Conservation (phyloP, 192 early-diverging fungal genomes). For the Coemansia sp. region DNA sequence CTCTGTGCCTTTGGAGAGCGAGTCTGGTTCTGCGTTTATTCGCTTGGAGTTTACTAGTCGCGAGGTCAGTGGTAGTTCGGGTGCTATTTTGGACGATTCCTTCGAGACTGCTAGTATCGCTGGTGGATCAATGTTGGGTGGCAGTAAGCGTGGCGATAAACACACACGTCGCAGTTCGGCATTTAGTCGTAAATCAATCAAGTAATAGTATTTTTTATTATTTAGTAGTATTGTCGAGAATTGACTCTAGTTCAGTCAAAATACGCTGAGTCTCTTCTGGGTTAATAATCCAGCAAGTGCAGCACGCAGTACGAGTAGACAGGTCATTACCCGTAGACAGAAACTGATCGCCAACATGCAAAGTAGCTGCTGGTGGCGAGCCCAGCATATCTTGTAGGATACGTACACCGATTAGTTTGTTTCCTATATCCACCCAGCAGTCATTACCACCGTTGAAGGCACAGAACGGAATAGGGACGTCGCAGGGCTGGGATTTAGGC, state of each 20-base stretch:
- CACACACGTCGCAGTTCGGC: conserved; percentile 43
- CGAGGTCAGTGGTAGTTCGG: not conserved
- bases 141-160: conserved; percentile 15
- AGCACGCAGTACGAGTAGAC: conserved; percentile 79
- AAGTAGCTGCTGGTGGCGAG: conserved; percentile 58
- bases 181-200: conserved; percentile 48
- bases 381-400: conserved; percentile 71
- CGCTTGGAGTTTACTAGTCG: conserved; percentile 27
- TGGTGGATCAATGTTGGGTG: conserved; percentile 13
- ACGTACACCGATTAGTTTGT: conserved; percentile 89
- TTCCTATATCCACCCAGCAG: conserved; percentile 93
- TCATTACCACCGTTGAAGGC: conserved; percentile 91
- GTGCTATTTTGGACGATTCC: not conserved
- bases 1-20: conserved; percentile 13
- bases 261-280: conserved; percentile 81
- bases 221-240: conserved; percentile 5
- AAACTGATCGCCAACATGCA: conserved; percentile 93
- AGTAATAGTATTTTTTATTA: not conserved
- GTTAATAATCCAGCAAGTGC: conserved; percentile 86
- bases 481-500: conserved; percentile 54
- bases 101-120: conserved; percentile 32
- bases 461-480: conserved; percentile 79
- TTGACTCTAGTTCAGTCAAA: conserved; percentile 60
- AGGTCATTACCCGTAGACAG: conserved; percentile 89
- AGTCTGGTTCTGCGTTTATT: conserved; percentile 13